Evolutionary conservation across 441 rosid species (phyloP).

Genomic region (California macrophylla): DNA sequence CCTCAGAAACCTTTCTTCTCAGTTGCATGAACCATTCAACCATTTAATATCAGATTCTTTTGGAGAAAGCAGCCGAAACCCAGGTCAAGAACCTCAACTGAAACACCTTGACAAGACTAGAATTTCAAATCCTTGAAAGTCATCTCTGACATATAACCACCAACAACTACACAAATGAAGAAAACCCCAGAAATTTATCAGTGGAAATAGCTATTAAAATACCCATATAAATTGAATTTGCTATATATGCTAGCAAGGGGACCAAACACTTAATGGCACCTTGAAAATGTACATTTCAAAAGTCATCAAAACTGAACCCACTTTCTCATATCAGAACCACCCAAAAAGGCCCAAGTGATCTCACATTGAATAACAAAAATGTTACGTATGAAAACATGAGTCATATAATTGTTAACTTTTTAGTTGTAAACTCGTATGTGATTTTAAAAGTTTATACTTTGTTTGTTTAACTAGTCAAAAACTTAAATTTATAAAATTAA

Average conservation of each 20-base stretch:
- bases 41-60: not conserved
- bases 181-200: not conserved
- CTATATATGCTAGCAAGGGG: not conserved
- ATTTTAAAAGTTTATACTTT: too few relatives aligned
- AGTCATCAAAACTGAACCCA: conserved; percentile 1
- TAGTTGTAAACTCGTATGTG: too few relatives aligned
- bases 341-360: not conserved
- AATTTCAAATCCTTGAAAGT: too few relatives aligned
- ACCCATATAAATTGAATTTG: not conserved
- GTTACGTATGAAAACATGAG: too few relatives aligned
- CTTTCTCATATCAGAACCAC: not conserved
- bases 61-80: not conserved
- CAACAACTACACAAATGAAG: not conserved
- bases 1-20: not conserved
- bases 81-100: not conserved
- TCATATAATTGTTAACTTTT: too few relatives aligned
- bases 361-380: too few relatives aligned
- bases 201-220: too few relatives aligned
- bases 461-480: too few relatives aligned
- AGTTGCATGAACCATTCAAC: not conserved
- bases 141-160: not conserved
- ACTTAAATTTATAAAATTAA: too few relatives aligned
- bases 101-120: not conserved
- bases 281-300: not conserved
- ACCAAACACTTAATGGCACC: not conserved